Evolutionary conservation across 2,329 filamentous ascomycete genomes (phyloP).

Genomic region (Alternaria sp.): DNA sequence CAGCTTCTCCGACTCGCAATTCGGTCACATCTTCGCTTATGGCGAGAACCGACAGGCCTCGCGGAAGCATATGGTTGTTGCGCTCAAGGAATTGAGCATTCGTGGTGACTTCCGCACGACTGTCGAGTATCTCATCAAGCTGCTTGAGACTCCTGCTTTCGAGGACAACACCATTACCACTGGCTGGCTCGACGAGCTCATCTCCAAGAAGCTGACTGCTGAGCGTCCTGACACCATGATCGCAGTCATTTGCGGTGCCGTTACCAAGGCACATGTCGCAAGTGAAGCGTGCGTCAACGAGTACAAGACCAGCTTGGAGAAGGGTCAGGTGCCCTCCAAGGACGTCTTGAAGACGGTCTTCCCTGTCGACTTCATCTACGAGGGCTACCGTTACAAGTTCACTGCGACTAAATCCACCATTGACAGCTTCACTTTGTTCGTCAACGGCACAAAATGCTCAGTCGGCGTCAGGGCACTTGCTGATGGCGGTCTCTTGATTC

Average conservation of each 20-base stretch:
- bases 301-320: conserved; percentile 88
- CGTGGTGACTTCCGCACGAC: conserved; percentile 99
- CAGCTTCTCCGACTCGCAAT: conserved; percentile 98
- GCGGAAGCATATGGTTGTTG: conserved; percentile 98
- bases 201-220: conserved; percentile 95
- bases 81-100: conserved; percentile 97
- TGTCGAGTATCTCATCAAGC: conserved; percentile 98
- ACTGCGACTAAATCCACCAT: conserved; percentile 90
- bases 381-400: conserved; percentile 96
- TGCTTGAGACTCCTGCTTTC: conserved; percentile 96
- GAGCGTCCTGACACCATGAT: conserved; percentile 93
- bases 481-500: conserved; percentile 89
- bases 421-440: conserved; percentile 97
- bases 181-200: conserved; percentile 97
- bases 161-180: conserved; percentile 99
- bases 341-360: conserved; percentile 98
- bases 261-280: conserved; percentile 93
- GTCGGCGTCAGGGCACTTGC: conserved; percentile 91
- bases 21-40: conserved; percentile 99
- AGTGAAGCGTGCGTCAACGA: conserved; percentile 87
- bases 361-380: conserved; percentile 98
- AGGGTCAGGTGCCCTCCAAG: conserved; percentile 96
- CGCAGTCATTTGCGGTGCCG: conserved; percentile 93
- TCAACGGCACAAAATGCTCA: conserved; percentile 96
- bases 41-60: conserved; percentile 97